Conservation (phyloP, 2,329 filamentous ascomycete species). For the Xylariaceae sp. region DNA sequence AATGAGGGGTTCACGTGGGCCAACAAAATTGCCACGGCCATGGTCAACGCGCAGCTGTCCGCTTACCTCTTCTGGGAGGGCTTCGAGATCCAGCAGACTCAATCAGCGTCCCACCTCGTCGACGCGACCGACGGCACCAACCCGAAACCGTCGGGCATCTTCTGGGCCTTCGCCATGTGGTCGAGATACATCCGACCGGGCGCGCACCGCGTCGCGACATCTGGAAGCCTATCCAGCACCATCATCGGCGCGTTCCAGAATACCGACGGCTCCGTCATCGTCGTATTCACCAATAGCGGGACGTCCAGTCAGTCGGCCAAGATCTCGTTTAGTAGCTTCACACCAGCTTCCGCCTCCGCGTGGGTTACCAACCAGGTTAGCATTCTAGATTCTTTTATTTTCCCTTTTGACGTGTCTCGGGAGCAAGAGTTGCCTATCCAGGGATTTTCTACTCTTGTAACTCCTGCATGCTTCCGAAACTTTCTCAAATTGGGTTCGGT, state of each 20-base stretch:
- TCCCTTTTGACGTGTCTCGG: too few species aligned
- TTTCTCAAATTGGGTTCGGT: too few species aligned
- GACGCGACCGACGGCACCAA: slow-evolving; percentile 31
- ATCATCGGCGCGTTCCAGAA: slow-evolving; percentile 29
- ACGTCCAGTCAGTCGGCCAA: slow-evolving; percentile 18
- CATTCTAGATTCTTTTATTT: too few species aligned
- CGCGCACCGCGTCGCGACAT: slow-evolving; percentile 23
- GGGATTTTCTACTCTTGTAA: too few species aligned
- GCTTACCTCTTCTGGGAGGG: slow-evolving; percentile 58
- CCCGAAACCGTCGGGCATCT: slow-evolving; percentile 27
- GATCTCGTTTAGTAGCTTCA: slow-evolving; percentile 24
- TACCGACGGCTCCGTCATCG: slow-evolving; percentile 25
- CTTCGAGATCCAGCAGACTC: slow-evolving; percentile 34
- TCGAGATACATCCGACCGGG: slow-evolving; percentile 31
- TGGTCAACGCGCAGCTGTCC: slow-evolving; percentile 51
- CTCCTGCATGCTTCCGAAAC: too few species aligned
- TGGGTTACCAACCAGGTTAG: slow-evolving; percentile 30
- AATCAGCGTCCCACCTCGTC: slow-evolving; percentile 36
- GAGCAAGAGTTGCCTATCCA: too few species aligned
- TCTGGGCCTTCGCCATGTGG: slow-evolving; percentile 35
- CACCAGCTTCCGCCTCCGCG: slow-evolving; percentile 16
- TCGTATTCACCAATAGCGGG: slow-evolving; percentile 24
- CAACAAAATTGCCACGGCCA: slow-evolving; percentile 46
- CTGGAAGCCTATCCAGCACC: slow-evolving; percentile 10
- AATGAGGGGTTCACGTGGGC: slow-evolving; percentile 44